A percentile compares a stretch with the other conserved stretches of the same genome.
Evolutionary conservation across 2,329 filamentous ascomycete genomes (phyloP).

Genomic region (Trichoderma sp.): DNA sequence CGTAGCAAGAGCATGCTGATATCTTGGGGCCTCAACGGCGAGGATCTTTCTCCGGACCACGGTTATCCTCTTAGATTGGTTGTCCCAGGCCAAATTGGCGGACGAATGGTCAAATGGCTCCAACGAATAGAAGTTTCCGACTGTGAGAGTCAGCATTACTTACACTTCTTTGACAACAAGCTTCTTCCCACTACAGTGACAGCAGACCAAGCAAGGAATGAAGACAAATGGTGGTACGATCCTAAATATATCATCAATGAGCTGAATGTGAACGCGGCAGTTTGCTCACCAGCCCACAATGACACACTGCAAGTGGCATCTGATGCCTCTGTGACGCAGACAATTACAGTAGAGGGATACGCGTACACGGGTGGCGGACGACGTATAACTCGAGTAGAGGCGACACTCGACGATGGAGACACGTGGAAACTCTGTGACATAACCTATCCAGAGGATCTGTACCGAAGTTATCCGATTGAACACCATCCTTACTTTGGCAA

Average conservation of each 20-base stretch:
- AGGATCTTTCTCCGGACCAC: constrained; percentile 76
- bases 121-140: constrained; percentile 76
- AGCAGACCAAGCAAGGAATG: constrained; percentile 73
- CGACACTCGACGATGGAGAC: constrained; percentile 79
- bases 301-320: background rate
- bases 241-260: constrained; percentile 93
- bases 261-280: constrained; percentile 81
- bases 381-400: constrained; percentile 75
- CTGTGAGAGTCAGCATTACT: constrained; percentile 85
- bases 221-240: constrained; percentile 79
- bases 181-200: constrained; percentile 84
- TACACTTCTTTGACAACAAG: constrained; percentile 87
- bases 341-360: constrained; percentile 70
- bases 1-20: constrained; percentile 80
- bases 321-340: constrained; percentile 61
- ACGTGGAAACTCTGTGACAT: constrained; percentile 59
- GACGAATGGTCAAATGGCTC: constrained; percentile 90
- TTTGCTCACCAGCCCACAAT: constrained; percentile 72
- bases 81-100: constrained; percentile 88
- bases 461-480: constrained; percentile 60
- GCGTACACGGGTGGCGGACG: constrained; percentile 88
- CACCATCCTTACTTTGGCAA: constrained; percentile 70
- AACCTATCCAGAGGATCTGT: constrained; percentile 81
- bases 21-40: constrained; percentile 88
- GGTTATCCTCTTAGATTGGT: constrained; percentile 79